Conservation (phyloP, 176 grass and related monocot genomes). For the Rhynchospora breviuscula region DNA sequence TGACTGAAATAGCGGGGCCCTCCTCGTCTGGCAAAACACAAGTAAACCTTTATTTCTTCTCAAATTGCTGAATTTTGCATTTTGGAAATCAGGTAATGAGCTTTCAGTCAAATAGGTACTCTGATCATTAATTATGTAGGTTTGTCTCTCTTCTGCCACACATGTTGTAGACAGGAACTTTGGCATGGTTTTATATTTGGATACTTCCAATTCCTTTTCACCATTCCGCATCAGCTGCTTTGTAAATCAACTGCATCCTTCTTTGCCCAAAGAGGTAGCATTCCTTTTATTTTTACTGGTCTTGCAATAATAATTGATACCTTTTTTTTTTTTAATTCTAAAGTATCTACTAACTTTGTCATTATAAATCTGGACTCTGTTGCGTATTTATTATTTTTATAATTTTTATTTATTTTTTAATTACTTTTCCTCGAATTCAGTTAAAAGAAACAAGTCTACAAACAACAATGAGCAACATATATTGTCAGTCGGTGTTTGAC, state of each 20-base stretch:
- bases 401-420: neutral
- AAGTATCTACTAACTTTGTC: neutral
- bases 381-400: conserved; percentile 9
- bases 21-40: conserved; percentile 94
- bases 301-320: neutral
- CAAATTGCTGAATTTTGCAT: neutral
- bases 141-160: conserved; percentile 62
- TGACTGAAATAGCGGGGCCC: conserved; percentile 67
- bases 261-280: conserved; percentile 34
- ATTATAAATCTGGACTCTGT: neutral
- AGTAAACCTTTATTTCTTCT: conserved; percentile 22
- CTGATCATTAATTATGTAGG: conserved; percentile 41
- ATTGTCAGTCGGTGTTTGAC: conserved; percentile 70
- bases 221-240: conserved; percentile 43
- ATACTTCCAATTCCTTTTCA: conserved; percentile 89
- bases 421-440: conserved; percentile 27
- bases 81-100: conserved; percentile 1
- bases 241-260: conserved; percentile 32
- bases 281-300: conserved; percentile 6
- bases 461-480: conserved; percentile 60
- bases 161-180: conserved; percentile 44
- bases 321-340: conserved; percentile 6
- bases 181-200: conserved; percentile 63
- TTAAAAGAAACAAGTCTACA: conserved; percentile 44
- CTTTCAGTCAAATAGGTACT: neutral